Percentiles rank a stretch among this genome's conserved stretches.
Evolutionary conservation across 306 rosid species (phyloP).

Genomic region (Gleditsia sinensis): DNA sequence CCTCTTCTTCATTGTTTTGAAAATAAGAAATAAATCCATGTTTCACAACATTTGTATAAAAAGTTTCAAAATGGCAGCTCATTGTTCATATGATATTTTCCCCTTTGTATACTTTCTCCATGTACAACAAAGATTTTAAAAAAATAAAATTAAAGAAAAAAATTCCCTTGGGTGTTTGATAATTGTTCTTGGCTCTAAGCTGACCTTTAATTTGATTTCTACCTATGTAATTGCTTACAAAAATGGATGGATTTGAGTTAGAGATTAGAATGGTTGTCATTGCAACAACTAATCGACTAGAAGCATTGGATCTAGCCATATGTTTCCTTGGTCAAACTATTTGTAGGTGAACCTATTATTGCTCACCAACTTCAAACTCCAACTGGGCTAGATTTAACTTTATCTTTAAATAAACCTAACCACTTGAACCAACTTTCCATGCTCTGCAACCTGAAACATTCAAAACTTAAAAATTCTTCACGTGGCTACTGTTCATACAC

Average conservation of each 20-base stretch:
- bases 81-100: neutral
- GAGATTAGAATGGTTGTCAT: constrained; percentile 83
- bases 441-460: too few species aligned
- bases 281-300: constrained; percentile 95
- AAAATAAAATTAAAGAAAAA: neutral
- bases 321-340: constrained; percentile 93
- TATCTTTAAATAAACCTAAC: too few species aligned
- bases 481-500: too few species aligned
- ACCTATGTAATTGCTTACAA: constrained; percentile 75
- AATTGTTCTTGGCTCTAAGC: neutral
- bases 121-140: neutral
- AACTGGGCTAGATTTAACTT: too few species aligned
- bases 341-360: constrained; percentile 93
- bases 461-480: too few species aligned
- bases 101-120: neutral
- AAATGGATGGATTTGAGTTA: constrained; percentile 98
- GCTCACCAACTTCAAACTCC: too few species aligned
- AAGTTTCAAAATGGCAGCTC: neutral
- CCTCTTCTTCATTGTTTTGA: neutral
- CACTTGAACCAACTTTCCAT: too few species aligned
- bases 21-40: neutral
- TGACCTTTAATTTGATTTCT: constrained; percentile 20
- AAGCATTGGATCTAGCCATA: constrained; percentile 93
- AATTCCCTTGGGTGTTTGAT: neutral
- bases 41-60: neutral